Evolutionary conservation across 2,329 filamentous ascomycete species (phyloP).

Genomic region (Thermoascus crustaceus): DNA sequence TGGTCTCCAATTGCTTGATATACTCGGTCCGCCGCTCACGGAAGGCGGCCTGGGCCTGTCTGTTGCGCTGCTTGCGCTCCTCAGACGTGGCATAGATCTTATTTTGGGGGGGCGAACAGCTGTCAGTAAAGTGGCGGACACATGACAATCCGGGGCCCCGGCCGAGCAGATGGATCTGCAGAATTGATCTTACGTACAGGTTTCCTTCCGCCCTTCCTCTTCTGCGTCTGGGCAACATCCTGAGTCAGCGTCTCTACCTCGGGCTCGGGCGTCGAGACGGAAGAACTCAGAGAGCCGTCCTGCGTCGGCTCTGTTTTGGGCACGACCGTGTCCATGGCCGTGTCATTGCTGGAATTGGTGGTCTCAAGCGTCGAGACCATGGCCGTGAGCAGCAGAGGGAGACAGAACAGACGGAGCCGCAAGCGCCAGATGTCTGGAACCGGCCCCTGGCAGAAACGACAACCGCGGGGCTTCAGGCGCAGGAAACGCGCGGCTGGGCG

Average conservation of each 20-base stretch:
- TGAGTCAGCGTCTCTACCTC: constrained; percentile 33
- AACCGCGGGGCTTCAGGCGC: constrained; percentile 16
- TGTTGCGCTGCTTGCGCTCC: constrained; percentile 93
- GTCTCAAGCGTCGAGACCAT: constrained; percentile 41
- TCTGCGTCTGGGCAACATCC: constrained; percentile 53
- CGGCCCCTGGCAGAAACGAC: neutral
- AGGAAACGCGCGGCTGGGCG: constrained; percentile 33
- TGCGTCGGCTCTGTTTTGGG: constrained; percentile 35
- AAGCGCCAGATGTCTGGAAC: constrained; percentile 3
- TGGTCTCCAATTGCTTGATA: constrained; percentile 97
- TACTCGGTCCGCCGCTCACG: constrained; percentile 95
- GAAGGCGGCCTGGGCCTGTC: constrained; percentile 95
- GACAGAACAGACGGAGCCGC: constrained; percentile 1
- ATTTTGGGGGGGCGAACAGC: constrained; percentile 2
- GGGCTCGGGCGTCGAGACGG: constrained; percentile 40
- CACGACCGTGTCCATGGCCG: constrained; percentile 31
- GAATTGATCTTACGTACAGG: constrained; percentile 57
- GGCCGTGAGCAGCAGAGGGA: constrained; percentile 9
- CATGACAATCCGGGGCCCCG: constrained; percentile 23
- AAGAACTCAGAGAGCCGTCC: constrained; percentile 37
- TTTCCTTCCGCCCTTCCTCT: constrained; percentile 95
- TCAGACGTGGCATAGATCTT: constrained; percentile 98
- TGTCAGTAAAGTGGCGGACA: constrained; percentile 10
- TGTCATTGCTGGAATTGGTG: constrained; percentile 32
- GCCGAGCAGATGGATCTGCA: constrained; percentile 12